Conservation (phyloP, 208 protist species). For the Acanthamoeba sp. region DNA sequence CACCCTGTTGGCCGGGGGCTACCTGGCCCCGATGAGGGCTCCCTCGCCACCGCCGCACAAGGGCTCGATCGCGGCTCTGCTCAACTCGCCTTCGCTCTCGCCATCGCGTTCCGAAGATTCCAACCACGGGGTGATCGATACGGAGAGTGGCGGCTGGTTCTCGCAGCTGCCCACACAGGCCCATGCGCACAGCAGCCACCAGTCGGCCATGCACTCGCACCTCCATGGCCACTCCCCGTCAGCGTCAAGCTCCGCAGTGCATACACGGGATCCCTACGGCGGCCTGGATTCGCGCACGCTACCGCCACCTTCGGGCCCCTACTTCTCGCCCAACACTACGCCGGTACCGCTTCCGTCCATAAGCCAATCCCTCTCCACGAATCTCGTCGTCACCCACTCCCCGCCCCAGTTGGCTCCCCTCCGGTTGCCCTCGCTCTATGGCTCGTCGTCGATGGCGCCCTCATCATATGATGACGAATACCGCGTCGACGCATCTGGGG, state of each 20-base stretch:
- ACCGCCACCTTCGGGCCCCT: conserved; percentile 1
- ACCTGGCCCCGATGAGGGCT: background rate
- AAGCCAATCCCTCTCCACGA: conserved; percentile 46
- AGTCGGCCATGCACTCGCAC: background rate
- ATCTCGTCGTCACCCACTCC: conserved; percentile 47
- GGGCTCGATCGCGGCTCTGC: conserved; percentile 63
- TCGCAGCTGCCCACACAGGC: conserved; percentile 33
- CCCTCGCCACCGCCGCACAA: conserved; percentile 58
- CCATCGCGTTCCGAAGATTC: conserved; percentile 57
- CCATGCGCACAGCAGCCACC: background rate
- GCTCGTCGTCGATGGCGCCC: background rate
- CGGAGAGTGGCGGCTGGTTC: conserved; percentile 59
- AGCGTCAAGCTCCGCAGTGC: background rate
- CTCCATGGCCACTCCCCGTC: background rate
- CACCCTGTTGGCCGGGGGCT: background rate
- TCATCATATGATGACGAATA: conserved; percentile 32
- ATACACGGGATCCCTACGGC: background rate
- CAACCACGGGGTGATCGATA: background rate
- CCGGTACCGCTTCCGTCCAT: conserved; percentile 44
- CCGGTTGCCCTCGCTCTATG: conserved; percentile 63
- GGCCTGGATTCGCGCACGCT: conserved; percentile 22
- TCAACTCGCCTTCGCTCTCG: conserved; percentile 71
- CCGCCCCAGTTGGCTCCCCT: conserved; percentile 70
- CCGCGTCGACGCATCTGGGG: background rate
- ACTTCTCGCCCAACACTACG: background rate